These are phyloP conservation scores for Solanum hybrid DNA, from an alignment of 305 asterid species.

Conservation along the genomic window DNA sequence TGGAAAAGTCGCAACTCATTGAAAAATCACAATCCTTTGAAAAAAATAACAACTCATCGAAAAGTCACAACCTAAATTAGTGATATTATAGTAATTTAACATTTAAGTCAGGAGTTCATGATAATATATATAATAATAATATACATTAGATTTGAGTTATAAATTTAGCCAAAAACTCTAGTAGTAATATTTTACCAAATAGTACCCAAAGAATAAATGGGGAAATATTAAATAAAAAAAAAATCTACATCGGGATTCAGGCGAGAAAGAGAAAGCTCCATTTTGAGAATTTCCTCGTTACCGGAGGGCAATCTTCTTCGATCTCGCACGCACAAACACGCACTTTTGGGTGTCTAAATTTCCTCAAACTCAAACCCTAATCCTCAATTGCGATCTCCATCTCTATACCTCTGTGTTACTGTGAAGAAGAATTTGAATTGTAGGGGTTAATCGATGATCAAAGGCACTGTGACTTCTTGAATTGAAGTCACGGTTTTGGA, in stretches of 20 bases:
- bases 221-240: neutral
- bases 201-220: neutral
- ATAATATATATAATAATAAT: too few relatives aligned
- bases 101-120: too few relatives aligned
- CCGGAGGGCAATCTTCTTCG: neutral
- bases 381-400: neutral
- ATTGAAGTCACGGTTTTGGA: constrained; percentile 1
- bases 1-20: too few relatives aligned
- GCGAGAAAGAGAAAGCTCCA: neutral
- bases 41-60: too few relatives aligned
- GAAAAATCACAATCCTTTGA: too few relatives aligned
- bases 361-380: constrained; percentile 1
- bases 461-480: neutral
- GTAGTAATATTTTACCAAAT: neutral
- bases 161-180: too few relatives aligned
- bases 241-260: neutral
- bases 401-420: neutral
- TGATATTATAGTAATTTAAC: too few relatives aligned
- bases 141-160: too few relatives aligned
- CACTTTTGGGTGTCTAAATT: neutral
- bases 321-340: neutral
- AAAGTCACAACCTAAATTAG: too few relatives aligned
- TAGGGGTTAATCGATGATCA: neutral
- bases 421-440: neutral
- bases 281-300: neutral